phyloP scores from a whole-genome alignment of 2,329 filamentous ascomycete genomes.

The Chrysosporium keratinophilum region DNA sequence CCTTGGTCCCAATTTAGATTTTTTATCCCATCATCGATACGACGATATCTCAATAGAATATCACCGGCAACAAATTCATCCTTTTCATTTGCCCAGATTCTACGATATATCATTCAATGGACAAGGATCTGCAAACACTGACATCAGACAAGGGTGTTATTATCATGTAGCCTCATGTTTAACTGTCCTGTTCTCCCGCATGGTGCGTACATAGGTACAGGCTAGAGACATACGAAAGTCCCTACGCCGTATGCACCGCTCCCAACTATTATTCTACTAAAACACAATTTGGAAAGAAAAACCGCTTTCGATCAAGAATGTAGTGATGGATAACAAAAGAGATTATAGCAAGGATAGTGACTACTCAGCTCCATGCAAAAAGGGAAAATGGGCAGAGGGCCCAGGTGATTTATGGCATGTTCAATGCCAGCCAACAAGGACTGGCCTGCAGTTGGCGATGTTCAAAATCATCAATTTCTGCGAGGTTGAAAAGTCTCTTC shows the following conservation, averaged over 20 bases:
- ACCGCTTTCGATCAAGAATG: not conserved
- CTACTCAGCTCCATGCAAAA: not conserved
- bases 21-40: too few species aligned
- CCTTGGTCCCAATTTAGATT: not conserved
- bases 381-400: not conserved
- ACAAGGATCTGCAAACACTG: not conserved
- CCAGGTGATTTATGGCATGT: not conserved
- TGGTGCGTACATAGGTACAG: not conserved
- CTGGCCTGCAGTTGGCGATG: not conserved
- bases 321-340: not conserved
- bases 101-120: too few species aligned
- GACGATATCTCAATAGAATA: too few species aligned
- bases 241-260: not conserved
- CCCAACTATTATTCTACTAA: conserved; percentile 3
- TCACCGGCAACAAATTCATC: too few species aligned
- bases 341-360: not conserved
- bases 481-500: not conserved
- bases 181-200: not conserved
- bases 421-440: not conserved
- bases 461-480: not conserved
- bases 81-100: too few species aligned
- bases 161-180: not conserved
- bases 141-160: not conserved
- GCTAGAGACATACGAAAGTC: conserved; percentile 7
- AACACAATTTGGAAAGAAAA: conserved; percentile 5